These are phyloP conservation scores for Lichtheimia ornata DNA, from an alignment of 371 early-diverging fungal genomes.

Conservation along the genomic window DNA sequence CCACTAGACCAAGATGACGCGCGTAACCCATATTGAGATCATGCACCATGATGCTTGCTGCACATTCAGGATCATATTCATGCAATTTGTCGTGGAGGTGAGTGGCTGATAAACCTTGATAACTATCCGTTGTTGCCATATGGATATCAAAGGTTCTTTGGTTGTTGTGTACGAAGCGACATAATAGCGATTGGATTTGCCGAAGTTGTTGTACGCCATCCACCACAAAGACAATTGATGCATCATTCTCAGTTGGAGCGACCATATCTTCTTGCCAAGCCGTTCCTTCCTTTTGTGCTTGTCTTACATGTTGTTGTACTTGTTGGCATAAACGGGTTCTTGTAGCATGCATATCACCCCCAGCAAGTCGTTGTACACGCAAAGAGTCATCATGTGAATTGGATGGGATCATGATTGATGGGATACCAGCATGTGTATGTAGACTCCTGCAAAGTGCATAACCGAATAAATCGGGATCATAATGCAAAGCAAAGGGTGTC, in stretches of 20 bases:
- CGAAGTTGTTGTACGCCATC: conserved; percentile 19
- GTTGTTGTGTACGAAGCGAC: conserved; percentile 21
- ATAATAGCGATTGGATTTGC: conserved; percentile 22
- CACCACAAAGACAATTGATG: conserved; percentile 21
- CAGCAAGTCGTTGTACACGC: background rate
- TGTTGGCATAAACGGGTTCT: background rate
- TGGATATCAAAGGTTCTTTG: conserved; percentile 16
- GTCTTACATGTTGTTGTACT: background rate
- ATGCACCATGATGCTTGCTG: conserved; percentile 17
- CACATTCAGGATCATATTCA: conserved; percentile 5
- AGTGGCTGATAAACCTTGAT: conserved; percentile 8
- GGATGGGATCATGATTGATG: conserved; percentile 34
- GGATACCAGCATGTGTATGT: conserved; percentile 30
- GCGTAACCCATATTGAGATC: conserved; percentile 15
- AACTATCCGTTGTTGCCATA: conserved; percentile 21
- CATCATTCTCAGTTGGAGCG: background rate
- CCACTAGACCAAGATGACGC: background rate
- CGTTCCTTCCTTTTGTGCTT: background rate
- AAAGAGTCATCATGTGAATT: conserved; percentile 25
- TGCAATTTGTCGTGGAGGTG: conserved; percentile 5
- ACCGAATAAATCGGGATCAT: conserved; percentile 14
- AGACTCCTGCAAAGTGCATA: conserved; percentile 25
- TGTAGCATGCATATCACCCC: background rate
- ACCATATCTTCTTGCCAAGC: conserved; percentile 10
- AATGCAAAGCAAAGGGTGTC: background rate